Evolutionary conservation across 2,329 filamentous ascomycete genomes (phyloP), one percentile per base, ranked within the genome.

Genomic region (Aspergillus luchuensis): DNA sequence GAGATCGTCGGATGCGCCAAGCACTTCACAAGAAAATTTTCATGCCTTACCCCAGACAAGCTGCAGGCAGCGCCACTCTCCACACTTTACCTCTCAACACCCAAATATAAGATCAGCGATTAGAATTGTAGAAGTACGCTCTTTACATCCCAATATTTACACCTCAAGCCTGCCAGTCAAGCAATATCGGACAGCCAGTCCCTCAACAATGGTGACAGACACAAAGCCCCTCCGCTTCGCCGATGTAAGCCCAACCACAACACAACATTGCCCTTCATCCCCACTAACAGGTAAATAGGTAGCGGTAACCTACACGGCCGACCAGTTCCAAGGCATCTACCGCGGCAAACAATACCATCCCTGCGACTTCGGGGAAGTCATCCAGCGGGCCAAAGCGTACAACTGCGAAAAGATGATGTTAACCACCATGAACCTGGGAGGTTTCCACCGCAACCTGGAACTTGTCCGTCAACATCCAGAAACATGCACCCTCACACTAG

Each of bases 261-360:
- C 21, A 25, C 15, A n/a, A 15, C 13, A 15, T 6, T 15, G 0
- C 39, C 5, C 33, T 13, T 13, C n/a, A 45, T 7, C 11, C 4
- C 6, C 2, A 19, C 17, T 55, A n/a, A 43, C 33, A 30, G 13
- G 10, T 6, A 21, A 10, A 43, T 30, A 71, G 71, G 69, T 71
- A 6, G 70, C 70, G 1, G 69, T 72, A 2, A 72, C 70, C 39
- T 70, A 62, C 63, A 73, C 69, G 3, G 69, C 71, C 21, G 66
- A 69, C 43, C 64, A 84, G 60, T 84, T 83, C 58, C 75, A 78
- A n/a, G 82, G 81, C 13, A 74, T 81, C 58, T 84, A 84, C 61
- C 78, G 82, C 6, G 75, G 75, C 61, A 83, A 83, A 61, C 75
- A 81, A 59, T 80, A 81, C 54, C 82, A 84, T 52, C 69, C 74